Base-by-base conservation (phyloP, 164 flowering plant genomes). In the Amborella trichopoda region DNA sequence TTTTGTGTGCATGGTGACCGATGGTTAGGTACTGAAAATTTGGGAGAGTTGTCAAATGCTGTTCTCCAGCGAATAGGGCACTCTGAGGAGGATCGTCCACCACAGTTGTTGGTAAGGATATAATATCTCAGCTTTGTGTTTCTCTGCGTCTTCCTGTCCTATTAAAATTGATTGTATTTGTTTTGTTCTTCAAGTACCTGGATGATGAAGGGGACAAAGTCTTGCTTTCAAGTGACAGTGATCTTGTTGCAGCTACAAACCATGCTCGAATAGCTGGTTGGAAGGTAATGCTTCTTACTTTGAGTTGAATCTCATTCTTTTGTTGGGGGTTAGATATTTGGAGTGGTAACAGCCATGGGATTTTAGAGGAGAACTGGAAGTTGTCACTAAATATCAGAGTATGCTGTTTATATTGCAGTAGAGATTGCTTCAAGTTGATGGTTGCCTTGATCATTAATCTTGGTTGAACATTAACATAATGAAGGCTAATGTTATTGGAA, bases 141-240 rank as follows among this genome's bases (percentile, higher is more conserved):
- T 6, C 16, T 38, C 14, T 38, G 20, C 9, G 11, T 38, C 20
- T 38, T n/a, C n/a, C n/a, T n/a, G n/a, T n/a, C n/a, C n/a, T n/a
- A n/a, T n/a, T n/a, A n/a, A n/a, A n/a, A n/a, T n/a, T n/a, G 9
- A 38, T 38, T 9, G 4, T 38, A 38, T 8, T 38, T 38, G 16
- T 22, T 16, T 38, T n/a, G 20, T 37, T 54, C 33, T 46, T 56
- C 30, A 26, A 90, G 99, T 91, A 91, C 61, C 95, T 86, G 68
- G 99, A 91, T 55, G 99, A 91, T 59, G 99, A 91, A 66, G 88
- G 93, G 22, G 99, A 91, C 55, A 87, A 60, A 66, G 80, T 91
- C 40, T 51, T 91, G 30, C 84, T 91, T 54, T 40, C 90, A 37
- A 68, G 72, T 28, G 93, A 91, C 64, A 53, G 63, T 55, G 99